Base-by-base conservation (phyloP, 495 filamentous ascomycete genomes). In the Thermothielavioides terrestris region DNA sequence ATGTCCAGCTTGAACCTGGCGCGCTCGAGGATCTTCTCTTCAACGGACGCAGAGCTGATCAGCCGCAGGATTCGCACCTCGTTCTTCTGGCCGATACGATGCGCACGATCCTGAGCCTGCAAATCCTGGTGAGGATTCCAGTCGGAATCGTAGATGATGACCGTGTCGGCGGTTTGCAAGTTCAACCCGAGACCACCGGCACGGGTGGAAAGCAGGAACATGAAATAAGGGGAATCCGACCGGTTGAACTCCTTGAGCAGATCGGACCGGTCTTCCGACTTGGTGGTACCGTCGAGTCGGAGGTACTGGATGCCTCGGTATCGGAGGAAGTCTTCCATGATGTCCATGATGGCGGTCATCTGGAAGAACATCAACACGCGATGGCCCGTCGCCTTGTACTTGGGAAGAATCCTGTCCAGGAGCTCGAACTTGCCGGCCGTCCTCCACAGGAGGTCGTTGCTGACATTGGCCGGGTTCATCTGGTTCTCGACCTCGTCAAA, bases 301-400 rank as follows among this genome's bases (percentile, higher is more conserved):
- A 98, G 77, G 64, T 95, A 98, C 47, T 81, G 69, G 54, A 94
- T 74, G 23, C 81, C 83, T 38, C 87, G 79, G 49, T 86, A 81
- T 4, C 92, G 86, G 45, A 98, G 73, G 68, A 92, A 98, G 68
- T 98, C 92, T 59, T 98, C 92, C 94, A 98, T 97, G 64, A 98
- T 98, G 66, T 98, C 95, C 92, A 98, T 98, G 61, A 98, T 98
- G 34, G 94, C 88, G 2, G 92, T 98, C 92, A 98, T 98, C 68
- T 98, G 92, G 78, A 98, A 98, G 78, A 98, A 98, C 84, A 98
- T 97, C 62, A 98, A 67, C 42, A 96, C 89, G 58, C 94, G 84
- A 77, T 98, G 92, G 30, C 86, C 85, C 4, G 88, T 86, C 1
- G 73, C 77, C 53, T 84, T 80, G 70, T 97, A 96, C 65, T 98